Evolutionary conservation across 2,329 filamentous ascomycete genomes (phyloP), one percentile per base, ranked within the genome.

Genomic region (Pseudopyricularia javanii): DNA sequence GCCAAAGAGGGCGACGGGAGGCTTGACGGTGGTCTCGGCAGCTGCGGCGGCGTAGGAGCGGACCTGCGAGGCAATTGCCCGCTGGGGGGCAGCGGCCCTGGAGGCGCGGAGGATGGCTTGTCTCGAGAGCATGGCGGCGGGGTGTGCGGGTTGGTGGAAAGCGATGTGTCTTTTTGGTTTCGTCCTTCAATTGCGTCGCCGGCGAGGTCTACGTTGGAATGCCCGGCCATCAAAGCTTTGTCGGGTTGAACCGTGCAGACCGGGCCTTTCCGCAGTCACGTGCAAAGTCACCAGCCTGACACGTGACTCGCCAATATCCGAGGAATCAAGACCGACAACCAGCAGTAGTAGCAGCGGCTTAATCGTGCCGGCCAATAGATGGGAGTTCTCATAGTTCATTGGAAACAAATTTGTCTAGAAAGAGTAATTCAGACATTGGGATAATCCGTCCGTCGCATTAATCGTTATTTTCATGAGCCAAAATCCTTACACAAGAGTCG

Each of bases 1-100:
- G 64, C 93, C 93, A 74, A 89, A 98, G 67, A 98, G 82, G 64
- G 91, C 81, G 68, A 96, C 78, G 62, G 93, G 93, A 64, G 91
- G 83, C 79, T 88, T 91, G 70, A 82, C 73, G 40, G 84, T 82
- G 40, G 84, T 82, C 69, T 82, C 74, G 62, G 81, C 69, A 65
- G 80, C 75, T 58, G 78, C 72, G 57, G 79, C 74, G 66, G 89
- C 89, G 73, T 89, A 96, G 70, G 80, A 82, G 71, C 91, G 85
- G 71, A 82, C 73, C 65, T 80, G 77, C 65, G 74, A 75, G 66
- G 80, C 76, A 68, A 84, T 73, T 64, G 76, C 70, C 61, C 72
- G 68, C 66, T 75, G 73, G 70, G 85, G 75, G 67, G 79, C 74
- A 61, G 77, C 75, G 63, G 75, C 71, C 66, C 77, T 72, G 66